Conservation (phyloP, 148 eudicot species). For the Talinum fruticosum region DNA sequence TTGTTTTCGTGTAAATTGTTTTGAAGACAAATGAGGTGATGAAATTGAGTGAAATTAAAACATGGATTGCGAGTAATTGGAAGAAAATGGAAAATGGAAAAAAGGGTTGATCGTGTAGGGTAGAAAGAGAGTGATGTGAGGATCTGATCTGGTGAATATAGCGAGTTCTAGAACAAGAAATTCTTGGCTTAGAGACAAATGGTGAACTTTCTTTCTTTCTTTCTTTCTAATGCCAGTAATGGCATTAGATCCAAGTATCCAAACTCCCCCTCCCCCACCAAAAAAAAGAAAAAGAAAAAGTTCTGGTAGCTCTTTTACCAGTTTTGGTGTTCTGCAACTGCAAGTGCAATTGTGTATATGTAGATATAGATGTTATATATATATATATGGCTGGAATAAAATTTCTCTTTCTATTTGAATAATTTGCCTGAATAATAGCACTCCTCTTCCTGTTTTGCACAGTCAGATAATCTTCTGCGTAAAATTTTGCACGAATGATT, state of each 20-base stretch:
- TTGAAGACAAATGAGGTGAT: not conserved
- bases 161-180: not conserved
- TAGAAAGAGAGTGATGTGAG: not conserved
- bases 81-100: not conserved
- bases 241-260: not conserved
- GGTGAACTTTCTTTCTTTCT: not conserved
- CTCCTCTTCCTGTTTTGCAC: too few species aligned
- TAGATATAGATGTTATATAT: conserved; percentile 16
- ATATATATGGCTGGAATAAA: conserved; percentile 15
- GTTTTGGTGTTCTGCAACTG: conserved; percentile 21
- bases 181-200: not conserved
- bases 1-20: not conserved
- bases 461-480: too few species aligned
- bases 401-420: not conserved
- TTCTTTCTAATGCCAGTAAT: not conserved
- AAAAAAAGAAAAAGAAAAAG: not conserved
- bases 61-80: not conserved
- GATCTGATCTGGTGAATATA: not conserved
- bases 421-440: too few species aligned
- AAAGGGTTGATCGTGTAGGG: not conserved
- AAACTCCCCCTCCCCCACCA: not conserved
- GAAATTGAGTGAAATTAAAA: not conserved
- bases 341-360: conserved; percentile 30
- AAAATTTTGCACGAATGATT: not conserved
- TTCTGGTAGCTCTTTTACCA: not conserved